phyloP scores from a whole-genome alignment of 2,329 filamentous ascomycete genomes.

The Xylariaceae sp. region DNA sequence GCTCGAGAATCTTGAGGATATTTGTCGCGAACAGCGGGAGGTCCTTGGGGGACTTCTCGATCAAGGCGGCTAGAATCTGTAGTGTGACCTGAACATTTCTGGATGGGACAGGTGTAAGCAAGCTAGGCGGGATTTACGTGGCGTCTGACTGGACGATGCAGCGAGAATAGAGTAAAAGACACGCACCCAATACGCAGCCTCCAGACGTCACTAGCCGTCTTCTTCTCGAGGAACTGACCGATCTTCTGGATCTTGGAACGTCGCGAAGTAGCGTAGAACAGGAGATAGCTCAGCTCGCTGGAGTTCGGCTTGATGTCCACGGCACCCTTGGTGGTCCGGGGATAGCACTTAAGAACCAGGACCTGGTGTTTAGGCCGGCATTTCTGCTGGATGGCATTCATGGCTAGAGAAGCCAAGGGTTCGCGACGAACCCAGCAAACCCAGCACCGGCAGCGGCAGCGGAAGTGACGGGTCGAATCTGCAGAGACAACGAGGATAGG shows the following conservation, averaged over 20 bases:
- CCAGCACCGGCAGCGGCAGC: background rate
- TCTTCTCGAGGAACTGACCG: constrained; percentile 88
- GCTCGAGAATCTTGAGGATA: constrained; percentile 77
- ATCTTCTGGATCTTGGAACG: constrained; percentile 96
- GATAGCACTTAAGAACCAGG: constrained; percentile 92
- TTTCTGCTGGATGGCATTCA: constrained; percentile 62
- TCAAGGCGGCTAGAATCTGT: constrained; percentile 82
- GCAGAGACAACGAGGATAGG: constrained; percentile 3
- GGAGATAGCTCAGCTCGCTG: constrained; percentile 91
- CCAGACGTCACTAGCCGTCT: constrained; percentile 87
- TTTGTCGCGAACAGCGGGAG: constrained; percentile 82
- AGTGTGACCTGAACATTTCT: constrained; percentile 94
- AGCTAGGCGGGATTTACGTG: background rate
- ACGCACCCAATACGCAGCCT: constrained; percentile 76
- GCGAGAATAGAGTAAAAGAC: background rate
- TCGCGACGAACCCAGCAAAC: constrained; percentile 16
- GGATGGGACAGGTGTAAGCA: constrained; percentile 8
- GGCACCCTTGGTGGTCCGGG: constrained; percentile 81
- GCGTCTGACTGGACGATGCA: background rate
- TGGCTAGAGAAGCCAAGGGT: constrained; percentile 33
- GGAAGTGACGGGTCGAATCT: constrained; percentile 6
- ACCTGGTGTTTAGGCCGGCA: constrained; percentile 95
- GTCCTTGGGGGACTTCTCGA: constrained; percentile 89
- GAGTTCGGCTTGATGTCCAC: constrained; percentile 94
- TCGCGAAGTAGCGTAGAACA: constrained; percentile 94